Evolutionary conservation across 192 early-diverging fungal species (phyloP), one percentile per base, ranked within the genome.

Genomic region (Podila clonocystis): DNA sequence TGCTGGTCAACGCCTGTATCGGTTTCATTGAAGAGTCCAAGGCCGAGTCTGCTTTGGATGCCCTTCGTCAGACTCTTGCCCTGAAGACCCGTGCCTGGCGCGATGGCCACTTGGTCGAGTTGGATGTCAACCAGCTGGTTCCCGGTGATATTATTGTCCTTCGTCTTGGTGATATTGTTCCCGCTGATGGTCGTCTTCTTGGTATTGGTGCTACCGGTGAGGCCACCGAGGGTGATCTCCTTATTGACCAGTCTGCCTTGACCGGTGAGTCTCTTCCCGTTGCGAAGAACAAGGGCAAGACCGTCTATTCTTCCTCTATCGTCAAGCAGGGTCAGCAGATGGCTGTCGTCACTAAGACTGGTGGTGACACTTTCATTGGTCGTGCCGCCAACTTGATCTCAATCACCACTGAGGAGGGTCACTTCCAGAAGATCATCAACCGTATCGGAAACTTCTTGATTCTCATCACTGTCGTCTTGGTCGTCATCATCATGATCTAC

Each of bases 381-480:
- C 93, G 97, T 65, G 95, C 97, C 7, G 96, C 97, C 31, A 95
- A 94, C 84, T 83, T 98, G 68, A 97, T 97, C 83, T 92, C 94
- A 15, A 94, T 95, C 67, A 97, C 96, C 61, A 90, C 90, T 63
- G 97, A 98, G 79, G 89, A 94, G 83, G 97, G 97, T 64, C 97
- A 98, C 83, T 98, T 98, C 88, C 97, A 98, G 79, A 98, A 97
- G 85, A 89, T 97, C 62, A 93, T 97, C 88, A 94, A 93, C 82
- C 84, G 88, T 63, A 97, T 98, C 70, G 97, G 97, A 26, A 96
- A 97, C 86, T 97, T 97, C 72, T 86, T 98, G 50, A 92, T 98
- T n/a, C n/a, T n/a, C n/a, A n/a, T n/a, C n/a, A n/a, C n/a, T n/a
- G n/a, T n/a, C n/a, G n/a, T 52, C 85, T 92, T 95, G 68, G 93